Evolutionary conservation across 2,329 filamentous ascomycete species (phyloP).

Genomic region (Colletotrichum paranaense): DNA sequence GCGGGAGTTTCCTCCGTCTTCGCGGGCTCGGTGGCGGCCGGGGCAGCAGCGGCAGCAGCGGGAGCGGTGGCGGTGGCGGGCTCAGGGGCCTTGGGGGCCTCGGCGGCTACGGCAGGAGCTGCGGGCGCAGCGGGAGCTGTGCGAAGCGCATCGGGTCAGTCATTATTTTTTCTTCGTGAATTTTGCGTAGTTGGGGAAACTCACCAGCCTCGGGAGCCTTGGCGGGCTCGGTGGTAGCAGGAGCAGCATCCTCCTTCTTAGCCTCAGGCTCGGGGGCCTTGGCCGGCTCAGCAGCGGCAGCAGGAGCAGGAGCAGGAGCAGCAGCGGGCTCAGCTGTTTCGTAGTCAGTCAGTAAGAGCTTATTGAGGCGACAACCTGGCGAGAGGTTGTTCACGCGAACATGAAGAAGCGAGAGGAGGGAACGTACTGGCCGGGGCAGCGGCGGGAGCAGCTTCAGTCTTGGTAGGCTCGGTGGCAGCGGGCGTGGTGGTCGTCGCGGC

Average conservation of each 20-base stretch:
- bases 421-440: slow-evolving; percentile 32
- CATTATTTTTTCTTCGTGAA: neutral
- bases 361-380: neutral
- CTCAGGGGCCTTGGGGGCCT: slow-evolving; percentile 40
- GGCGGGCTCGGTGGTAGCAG: slow-evolving; percentile 34
- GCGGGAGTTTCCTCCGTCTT: slow-evolving; percentile 33
- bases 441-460: slow-evolving; percentile 39
- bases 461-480: slow-evolving; percentile 42
- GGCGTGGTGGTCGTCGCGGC: slow-evolving; percentile 39
- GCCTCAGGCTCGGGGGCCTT: slow-evolving; percentile 29
- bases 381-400: neutral
- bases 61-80: slow-evolving; percentile 20
- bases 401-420: neutral
- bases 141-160: slow-evolving; percentile 4
- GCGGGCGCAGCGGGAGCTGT: slow-evolving; percentile 20
- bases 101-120: slow-evolving; percentile 38
- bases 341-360: neutral
- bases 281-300: slow-evolving; percentile 31
- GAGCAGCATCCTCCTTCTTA: slow-evolving; percentile 29
- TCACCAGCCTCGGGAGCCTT: slow-evolving; percentile 33
- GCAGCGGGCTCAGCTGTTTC: slow-evolving; percentile 31
- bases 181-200: neutral
- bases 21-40: slow-evolving; percentile 42
- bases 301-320: slow-evolving; percentile 35
- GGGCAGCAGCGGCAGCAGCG: neutral